Evolutionary conservation across 1,139 yeast species (phyloP).

Genomic region (Yamadazyma taylorii): DNA sequence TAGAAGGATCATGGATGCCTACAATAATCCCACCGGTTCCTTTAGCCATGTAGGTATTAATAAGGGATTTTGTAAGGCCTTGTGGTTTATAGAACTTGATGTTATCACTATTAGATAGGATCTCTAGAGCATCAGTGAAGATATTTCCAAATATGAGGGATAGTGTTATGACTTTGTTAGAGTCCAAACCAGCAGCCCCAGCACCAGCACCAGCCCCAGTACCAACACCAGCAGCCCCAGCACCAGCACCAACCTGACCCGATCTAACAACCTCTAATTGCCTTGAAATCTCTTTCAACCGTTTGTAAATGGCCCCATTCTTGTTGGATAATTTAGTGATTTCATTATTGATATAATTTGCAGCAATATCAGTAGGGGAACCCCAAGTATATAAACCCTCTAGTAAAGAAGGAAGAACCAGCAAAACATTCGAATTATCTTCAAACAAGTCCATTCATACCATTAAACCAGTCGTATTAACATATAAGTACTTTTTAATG

Average conservation of each 20-base stretch:
- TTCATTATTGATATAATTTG: neutral
- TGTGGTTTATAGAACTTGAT: constrained; percentile 2
- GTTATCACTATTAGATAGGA: constrained; percentile 4
- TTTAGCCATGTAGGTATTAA: neutral
- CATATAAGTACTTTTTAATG: too few relatives aligned
- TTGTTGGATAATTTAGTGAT: neutral
- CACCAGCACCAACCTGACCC: too few relatives aligned
- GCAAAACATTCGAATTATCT: neutral
- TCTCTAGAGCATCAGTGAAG: constrained; percentile 9
- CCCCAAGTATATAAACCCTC: neutral
- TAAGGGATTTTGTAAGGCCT: neutral
- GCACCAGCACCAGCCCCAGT: too few relatives aligned
- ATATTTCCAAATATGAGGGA: constrained; percentile 9
- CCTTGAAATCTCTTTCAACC: neutral
- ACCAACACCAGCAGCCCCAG: too few relatives aligned
- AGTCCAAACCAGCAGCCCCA: too few relatives aligned
- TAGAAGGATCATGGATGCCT: neutral
- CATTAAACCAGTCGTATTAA: neutral
- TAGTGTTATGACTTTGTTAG: constrained; percentile 6
- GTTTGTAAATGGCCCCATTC: too few relatives aligned
- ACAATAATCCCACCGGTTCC: neutral
- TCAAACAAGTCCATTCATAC: constrained; percentile 1
- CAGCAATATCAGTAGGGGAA: neutral
- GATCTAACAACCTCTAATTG: neutral
- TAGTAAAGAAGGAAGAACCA: neutral